Evolutionary conservation across 768 basidiomycete genomes (phyloP), one percentile per base, ranked within the genome.

Genomic region (Suillus alpinus): DNA sequence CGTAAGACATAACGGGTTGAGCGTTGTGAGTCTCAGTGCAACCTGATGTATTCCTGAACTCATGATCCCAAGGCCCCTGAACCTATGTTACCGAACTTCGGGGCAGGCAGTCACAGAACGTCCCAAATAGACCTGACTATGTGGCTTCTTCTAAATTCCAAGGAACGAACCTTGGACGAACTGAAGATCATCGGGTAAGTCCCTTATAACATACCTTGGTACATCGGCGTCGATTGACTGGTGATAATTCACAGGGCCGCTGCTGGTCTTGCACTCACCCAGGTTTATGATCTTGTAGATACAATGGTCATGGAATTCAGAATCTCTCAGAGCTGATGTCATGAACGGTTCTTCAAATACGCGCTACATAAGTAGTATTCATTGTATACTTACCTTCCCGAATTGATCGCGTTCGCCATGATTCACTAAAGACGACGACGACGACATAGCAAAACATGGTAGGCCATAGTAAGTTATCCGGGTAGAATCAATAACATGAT

Each of bases 61-160:
- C 62, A 61, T 36, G 50, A 62, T 68, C 60, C 32, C 9, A 32
- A 51, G 62, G 81, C 80, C 0, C 82, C 81, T 0, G 74, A 76
- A 57, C 82, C 81, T 0, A 67, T 84, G 56, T 71, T 83, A 4
- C 74, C 81, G 43, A 6, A 43, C 1, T 43, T 43, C n/a, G 41
- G 41, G 3, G 41, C n/a, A n/a, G 41, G 41, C 9, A 43, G 8
- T 43, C 8, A n/a, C 18, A 10, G 8, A 43, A 9, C 9, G 18
- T 43, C n/a, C 41, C 41, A 43, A 10, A 3, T 9, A 43, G 41
- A 43, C 9, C 9, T 43, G 41, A 1, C 9, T n/a, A 43, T 43
- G 41, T 43, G 41, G n/a, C 41, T 43, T 9, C 31, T 31, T 31
- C 6, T 31, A 2, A 31, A 31, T 6, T 31, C 31, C 31, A 31